These are phyloP conservation scores for Sporothrix schenckii DNA, from an alignment of 2,329 filamentous ascomycete species.

Conservation along the genomic window DNA sequence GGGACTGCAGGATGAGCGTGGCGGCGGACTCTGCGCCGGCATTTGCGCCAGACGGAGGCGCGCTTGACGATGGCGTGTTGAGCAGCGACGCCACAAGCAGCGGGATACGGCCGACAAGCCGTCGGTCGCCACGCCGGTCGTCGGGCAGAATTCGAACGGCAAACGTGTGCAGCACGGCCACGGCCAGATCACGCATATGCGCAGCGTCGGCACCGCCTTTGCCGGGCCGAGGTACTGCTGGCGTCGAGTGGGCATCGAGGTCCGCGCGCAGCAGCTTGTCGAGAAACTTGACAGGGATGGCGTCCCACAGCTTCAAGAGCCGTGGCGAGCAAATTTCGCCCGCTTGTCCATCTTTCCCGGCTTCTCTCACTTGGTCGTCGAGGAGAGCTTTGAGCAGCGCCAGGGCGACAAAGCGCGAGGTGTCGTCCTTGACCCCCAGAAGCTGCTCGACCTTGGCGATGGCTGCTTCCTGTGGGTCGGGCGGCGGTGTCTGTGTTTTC, in stretches of 20 bases:
- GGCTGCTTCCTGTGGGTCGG: slow-evolving; percentile 32
- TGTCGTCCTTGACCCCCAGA: slow-evolving; percentile 65
- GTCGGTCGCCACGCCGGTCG: slow-evolving; percentile 48
- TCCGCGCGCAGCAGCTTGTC: slow-evolving; percentile 64
- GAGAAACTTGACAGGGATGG: slow-evolving; percentile 64
- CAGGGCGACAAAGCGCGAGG: slow-evolving; percentile 68
- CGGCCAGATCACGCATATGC: slow-evolving; percentile 65
- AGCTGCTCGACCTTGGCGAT: slow-evolving; percentile 58
- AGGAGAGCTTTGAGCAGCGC: slow-evolving; percentile 67
- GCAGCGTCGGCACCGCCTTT: slow-evolving; percentile 49
- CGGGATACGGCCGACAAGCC: slow-evolving; percentile 57
- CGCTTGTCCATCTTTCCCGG: background rate
- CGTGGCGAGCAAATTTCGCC: slow-evolving; percentile 35
- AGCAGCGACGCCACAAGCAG: slow-evolving; percentile 57
- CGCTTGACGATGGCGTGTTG: slow-evolving; percentile 37
- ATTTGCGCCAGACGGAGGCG: background rate
- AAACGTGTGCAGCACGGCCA: slow-evolving; percentile 66
- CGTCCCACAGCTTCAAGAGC: slow-evolving; percentile 59
- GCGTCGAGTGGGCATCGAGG: slow-evolving; percentile 37
- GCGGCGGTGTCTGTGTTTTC: background rate
- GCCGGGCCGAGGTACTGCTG: slow-evolving; percentile 20
- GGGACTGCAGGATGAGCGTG: slow-evolving; percentile 57
- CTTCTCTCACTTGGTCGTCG: slow-evolving; percentile 51
- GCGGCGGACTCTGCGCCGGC: slow-evolving; percentile 47
- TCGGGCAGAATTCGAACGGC: slow-evolving; percentile 56